phyloP scores from a whole-genome alignment of 2,329 filamentous ascomycete species.

The Venturia carpophila region DNA sequence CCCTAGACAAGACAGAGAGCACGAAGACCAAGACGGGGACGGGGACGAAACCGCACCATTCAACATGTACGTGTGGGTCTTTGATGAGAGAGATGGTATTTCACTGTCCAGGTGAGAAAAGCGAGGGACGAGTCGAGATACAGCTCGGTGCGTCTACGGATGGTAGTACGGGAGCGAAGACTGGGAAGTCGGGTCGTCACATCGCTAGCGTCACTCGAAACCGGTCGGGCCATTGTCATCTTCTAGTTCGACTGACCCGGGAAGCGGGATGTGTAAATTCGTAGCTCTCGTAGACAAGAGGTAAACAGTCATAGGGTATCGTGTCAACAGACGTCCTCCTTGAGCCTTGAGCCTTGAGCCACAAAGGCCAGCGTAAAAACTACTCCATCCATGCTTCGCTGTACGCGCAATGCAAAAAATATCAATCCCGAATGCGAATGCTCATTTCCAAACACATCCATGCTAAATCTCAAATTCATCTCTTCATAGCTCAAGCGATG shows the following conservation, averaged over 20 bases:
- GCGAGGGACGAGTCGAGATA: too few species aligned
- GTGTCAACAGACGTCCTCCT: slow-evolving; percentile 5
- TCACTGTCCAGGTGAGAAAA: neutral
- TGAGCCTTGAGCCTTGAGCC: slow-evolving; percentile 1
- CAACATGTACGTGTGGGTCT: too few species aligned
- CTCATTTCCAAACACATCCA: neutral
- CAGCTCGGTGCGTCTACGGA: too few species aligned
- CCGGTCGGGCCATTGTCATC: too few species aligned
- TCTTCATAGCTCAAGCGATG: slow-evolving; percentile 9
- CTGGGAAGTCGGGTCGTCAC: too few species aligned
- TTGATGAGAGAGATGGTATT: too few species aligned
- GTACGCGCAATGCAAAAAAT: neutral
- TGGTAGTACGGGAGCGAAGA: too few species aligned
- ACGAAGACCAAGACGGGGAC: too few species aligned
- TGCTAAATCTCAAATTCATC: neutral
- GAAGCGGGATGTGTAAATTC: neutral
- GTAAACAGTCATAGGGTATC: slow-evolving; percentile 2
- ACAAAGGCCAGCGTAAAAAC: neutral
- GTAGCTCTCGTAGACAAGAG: neutral
- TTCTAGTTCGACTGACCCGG: too few species aligned
- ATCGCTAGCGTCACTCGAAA: too few species aligned
- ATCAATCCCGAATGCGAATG: neutral
- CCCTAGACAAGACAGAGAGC: neutral
- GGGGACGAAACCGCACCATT: too few species aligned
- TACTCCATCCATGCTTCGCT: slow-evolving; percentile 6